Percentiles rank a stretch among this genome's conserved stretches.
phyloP scores from a whole-genome alignment of 192 early-diverging fungal species.

The Linnemannia exigua region DNA sequence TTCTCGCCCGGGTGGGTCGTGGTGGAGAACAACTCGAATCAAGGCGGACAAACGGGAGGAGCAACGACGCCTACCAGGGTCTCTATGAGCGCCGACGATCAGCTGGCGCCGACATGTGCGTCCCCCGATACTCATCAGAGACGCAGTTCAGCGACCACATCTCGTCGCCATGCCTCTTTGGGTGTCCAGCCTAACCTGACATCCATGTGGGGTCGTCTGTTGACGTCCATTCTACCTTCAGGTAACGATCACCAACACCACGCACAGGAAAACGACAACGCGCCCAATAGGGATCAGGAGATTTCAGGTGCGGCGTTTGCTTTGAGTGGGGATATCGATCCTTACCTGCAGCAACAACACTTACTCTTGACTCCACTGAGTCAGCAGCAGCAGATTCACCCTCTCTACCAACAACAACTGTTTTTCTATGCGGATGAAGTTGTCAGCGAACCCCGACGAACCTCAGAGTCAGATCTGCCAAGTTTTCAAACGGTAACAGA shows the following conservation, averaged over 20 bases:
- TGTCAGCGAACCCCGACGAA: conserved; percentile 1
- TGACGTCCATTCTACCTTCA: conserved; percentile 36
- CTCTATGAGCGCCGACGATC: conserved; percentile 22
- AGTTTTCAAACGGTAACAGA: background rate
- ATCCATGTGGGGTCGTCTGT: conserved; percentile 40
- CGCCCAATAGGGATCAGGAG: background rate
- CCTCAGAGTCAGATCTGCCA: background rate
- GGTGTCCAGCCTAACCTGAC: conserved; percentile 11
- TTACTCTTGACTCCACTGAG: conserved; percentile 21
- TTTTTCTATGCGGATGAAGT: conserved; percentile 51
- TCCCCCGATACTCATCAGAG: background rate
- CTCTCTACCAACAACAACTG: conserved; percentile 38
- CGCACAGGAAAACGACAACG: background rate
- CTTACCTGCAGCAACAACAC: conserved; percentile 20
- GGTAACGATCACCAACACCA: conserved; percentile 9
- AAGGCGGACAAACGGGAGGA: background rate
- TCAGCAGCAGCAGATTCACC: conserved; percentile 20
- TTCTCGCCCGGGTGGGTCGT: conserved; percentile 36
- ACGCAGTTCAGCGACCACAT: background rate
- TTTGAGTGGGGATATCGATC: background rate
- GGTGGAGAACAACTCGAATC: conserved; percentile 2
- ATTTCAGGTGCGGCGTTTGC: background rate
- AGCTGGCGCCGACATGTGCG: background rate
- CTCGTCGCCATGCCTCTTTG: conserved; percentile 29
- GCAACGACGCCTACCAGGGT: background rate